phyloP scores from a whole-genome alignment of 2,329 filamentous ascomycete genomes.

The Decorospora gaudefroyi region DNA sequence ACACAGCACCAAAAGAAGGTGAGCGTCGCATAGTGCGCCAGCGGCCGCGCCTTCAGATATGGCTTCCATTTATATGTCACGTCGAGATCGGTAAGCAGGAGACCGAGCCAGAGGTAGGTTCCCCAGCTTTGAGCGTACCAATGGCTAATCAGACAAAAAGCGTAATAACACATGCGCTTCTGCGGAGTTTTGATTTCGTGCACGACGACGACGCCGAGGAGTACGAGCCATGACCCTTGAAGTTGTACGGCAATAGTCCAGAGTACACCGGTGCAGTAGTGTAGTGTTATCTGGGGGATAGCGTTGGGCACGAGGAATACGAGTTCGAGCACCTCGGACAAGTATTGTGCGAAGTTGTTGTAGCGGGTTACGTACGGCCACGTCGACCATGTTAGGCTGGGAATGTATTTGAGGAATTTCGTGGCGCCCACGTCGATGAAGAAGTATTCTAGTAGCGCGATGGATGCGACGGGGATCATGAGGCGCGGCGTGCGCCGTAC shows the following conservation, averaged over 20 bases:
- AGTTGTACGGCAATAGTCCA: conserved; percentile 58
- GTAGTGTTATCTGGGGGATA: conserved; percentile 53
- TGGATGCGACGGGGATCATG: conserved; percentile 52
- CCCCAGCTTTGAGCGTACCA: conserved; percentile 57
- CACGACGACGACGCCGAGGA: conserved; percentile 52
- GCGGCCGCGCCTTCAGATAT: conserved; percentile 44
- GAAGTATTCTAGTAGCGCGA: conserved; percentile 55
- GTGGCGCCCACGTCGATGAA: conserved; percentile 53
- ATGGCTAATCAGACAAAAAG: conserved; percentile 50
- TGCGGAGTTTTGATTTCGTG: conserved; percentile 53
- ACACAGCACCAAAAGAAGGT: conserved; percentile 38
- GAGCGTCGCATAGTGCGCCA: conserved; percentile 47
- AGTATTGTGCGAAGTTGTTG: conserved; percentile 50
- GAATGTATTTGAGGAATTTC: conserved; percentile 52
- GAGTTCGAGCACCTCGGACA: conserved; percentile 53
- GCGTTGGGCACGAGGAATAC: conserved; percentile 56
- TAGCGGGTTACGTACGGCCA: conserved; percentile 54
- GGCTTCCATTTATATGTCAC: conserved; percentile 53
- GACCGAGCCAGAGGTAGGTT: conserved; percentile 53
- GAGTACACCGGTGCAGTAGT: conserved; percentile 57
- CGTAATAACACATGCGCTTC: conserved; percentile 55
- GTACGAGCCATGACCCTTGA: conserved; percentile 53
- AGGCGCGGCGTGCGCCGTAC: conserved; percentile 53
- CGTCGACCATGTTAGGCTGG: conserved; percentile 54
- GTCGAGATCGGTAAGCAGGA: conserved; percentile 54